Conservation (phyloP, 192 early-diverging fungal genomes). For the Gonapodya prolifera region DNA sequence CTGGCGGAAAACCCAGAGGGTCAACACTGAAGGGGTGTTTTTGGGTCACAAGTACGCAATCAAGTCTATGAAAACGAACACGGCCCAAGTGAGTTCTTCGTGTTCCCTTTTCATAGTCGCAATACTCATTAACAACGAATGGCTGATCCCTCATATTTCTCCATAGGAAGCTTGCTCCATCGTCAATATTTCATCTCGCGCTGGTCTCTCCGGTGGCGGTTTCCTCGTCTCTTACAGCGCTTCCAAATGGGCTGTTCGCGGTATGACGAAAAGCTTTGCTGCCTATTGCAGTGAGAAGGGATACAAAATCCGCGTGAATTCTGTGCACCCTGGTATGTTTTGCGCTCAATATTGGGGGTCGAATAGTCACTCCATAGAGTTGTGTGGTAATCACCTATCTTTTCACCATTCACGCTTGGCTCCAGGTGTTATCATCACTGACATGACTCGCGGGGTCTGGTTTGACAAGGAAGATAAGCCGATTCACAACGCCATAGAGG, state of each 20-base stretch:
- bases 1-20: not conserved
- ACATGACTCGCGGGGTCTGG: not conserved
- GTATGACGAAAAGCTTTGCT: not conserved
- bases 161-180: not conserved
- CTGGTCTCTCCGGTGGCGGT: not conserved
- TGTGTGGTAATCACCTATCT: no score
- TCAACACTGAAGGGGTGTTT: not conserved
- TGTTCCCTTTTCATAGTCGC: no score
- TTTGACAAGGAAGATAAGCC: not conserved
- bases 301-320: not conserved
- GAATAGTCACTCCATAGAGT: not conserved
- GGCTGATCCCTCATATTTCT: no score
- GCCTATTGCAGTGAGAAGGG: not conserved
- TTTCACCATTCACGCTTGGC: not conserved
- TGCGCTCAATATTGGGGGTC: not conserved
- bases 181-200: not conserved
- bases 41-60: not conserved
- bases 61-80: slow-evolving; percentile 5
- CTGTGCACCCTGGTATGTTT: not conserved
- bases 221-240: not conserved
- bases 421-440: not conserved
- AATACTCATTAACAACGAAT: no score
- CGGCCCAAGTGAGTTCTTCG: no score
- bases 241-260: slow-evolving; percentile 1
- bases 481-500: not conserved